Evolutionary conservation across 805 yeast genomes (phyloP).

Genomic region (Vanderwaltozyma verrucispora): DNA sequence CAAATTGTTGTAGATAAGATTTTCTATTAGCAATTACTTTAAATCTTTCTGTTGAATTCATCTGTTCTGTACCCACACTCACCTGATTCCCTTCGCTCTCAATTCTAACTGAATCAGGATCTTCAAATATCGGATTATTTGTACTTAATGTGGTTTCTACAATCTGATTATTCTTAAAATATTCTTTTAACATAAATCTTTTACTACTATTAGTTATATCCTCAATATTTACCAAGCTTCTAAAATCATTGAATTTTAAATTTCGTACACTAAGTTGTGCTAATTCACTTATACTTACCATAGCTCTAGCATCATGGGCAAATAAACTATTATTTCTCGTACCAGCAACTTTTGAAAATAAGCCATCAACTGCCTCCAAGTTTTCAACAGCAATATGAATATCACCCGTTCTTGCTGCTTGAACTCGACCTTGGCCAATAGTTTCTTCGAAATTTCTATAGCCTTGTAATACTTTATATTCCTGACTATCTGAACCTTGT

Average conservation of each 20-base stretch:
- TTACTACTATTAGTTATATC: constrained; percentile 36
- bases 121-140: background rate
- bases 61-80: constrained; percentile 8
- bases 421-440: constrained; percentile 33
- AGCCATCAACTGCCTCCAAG: constrained; percentile 35
- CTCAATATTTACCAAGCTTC: constrained; percentile 37
- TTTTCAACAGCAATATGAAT: constrained; percentile 36
- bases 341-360: constrained; percentile 35
- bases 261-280: constrained; percentile 56
- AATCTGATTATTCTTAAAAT: constrained; percentile 15
- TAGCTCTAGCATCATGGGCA: constrained; percentile 58
- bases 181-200: constrained; percentile 30
- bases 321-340: constrained; percentile 32
- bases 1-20: constrained; percentile 17
- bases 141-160: constrained; percentile 5
- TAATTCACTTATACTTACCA: constrained; percentile 48
- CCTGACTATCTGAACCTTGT: constrained; percentile 4
- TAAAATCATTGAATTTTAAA: constrained; percentile 47
- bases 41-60: constrained; percentile 13
- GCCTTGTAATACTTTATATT: constrained; percentile 25
- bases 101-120: constrained; percentile 8
- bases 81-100: constrained; percentile 17
- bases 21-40: constrained; percentile 8
- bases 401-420: constrained; percentile 51
- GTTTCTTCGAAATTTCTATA: constrained; percentile 25